These are phyloP conservation scores for Shiraia sp. DNA, from an alignment of 2,329 filamentous ascomycete species.

Conservation along the genomic window DNA sequence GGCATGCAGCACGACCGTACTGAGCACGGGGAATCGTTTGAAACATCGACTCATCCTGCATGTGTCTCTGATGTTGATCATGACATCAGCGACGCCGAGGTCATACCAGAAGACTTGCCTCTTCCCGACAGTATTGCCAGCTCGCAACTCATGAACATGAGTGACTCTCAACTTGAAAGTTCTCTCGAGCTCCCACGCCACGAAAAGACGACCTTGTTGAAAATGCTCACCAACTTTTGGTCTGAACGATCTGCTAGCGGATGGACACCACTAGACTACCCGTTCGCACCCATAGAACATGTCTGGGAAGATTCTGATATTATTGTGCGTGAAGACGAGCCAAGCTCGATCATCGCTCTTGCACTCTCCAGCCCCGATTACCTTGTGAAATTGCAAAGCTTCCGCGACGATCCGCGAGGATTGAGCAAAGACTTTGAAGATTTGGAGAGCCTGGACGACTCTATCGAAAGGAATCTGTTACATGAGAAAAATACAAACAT, in stretches of 20 bases:
- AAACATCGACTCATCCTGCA: slow-evolving; percentile 42
- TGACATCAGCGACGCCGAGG: slow-evolving; percentile 70
- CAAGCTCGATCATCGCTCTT: slow-evolving; percentile 93
- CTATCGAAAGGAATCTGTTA: slow-evolving; percentile 83
- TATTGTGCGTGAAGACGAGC: slow-evolving; percentile 95
- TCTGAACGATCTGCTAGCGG: slow-evolving; percentile 95
- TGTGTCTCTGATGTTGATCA: slow-evolving; percentile 54
- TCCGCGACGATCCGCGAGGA: slow-evolving; percentile 50
- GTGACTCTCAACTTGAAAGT: slow-evolving; percentile 60
- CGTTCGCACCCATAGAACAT: slow-evolving; percentile 79
- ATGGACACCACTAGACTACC: slow-evolving; percentile 91
- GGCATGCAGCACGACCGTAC: slow-evolving; percentile 15
- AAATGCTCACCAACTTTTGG: slow-evolving; percentile 97
- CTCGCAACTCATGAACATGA: slow-evolving; percentile 54
- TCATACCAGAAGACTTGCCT: slow-evolving; percentile 69
- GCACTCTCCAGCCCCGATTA: slow-evolving; percentile 89
- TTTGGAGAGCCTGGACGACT: slow-evolving; percentile 58
- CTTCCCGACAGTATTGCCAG: slow-evolving; percentile 64
- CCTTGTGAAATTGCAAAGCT: slow-evolving; percentile 72
- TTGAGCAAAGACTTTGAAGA: slow-evolving; percentile 23
- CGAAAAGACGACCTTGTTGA: slow-evolving; percentile 90
- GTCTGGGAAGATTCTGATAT: slow-evolving; percentile 97
- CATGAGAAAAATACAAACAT: slow-evolving; percentile 88
- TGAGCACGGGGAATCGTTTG: slow-evolving; percentile 30
- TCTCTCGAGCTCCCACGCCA: slow-evolving; percentile 84